Base-by-base conservation (phyloP, 129 eudicot species). In the Smallanthus sonchifolius region DNA sequence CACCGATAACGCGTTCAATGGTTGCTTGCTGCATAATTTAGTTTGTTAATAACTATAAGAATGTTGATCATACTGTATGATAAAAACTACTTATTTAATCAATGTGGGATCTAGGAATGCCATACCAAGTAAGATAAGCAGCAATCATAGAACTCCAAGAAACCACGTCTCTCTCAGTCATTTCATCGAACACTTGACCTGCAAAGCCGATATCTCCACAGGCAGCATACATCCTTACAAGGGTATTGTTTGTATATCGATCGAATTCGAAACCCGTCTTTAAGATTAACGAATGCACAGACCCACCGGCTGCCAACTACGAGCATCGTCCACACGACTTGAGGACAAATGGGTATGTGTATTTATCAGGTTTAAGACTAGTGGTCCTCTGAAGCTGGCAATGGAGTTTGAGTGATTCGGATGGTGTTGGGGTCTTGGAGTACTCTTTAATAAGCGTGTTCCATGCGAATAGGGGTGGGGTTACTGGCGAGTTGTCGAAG, bases 141-240 rank as follows among this genome's bases (percentile, higher is more conserved):
- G 76, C 76, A 56, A 72, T 72, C 76, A 72, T 55, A 0, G 76
- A 72, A 56, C 76, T 72, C 76, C 67, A 72, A 56, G 76, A 72
- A 28, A 72, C 56, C 15, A 72, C 76, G 40, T 72, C 76, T 42
- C 67, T 72, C 9, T 72, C 67, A 14, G 76, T 0, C 76, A 72
- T 56, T 72, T 72, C 76, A 72, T 72, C 76, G 6, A 72, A 72
- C 56, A 72, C 67, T 42, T 72, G 67, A 24, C 76, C n/a, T 2
- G 76, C 76, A 72, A 56, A 59, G 3, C 55, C 30, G 2, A 57
- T 15, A 72, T 2, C 11, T 38, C 76, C 55, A 56, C 55, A 40
- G 2, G 67, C 76, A 17, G n/a, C 67, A 40, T 72, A 72, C 76
- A 72, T 72, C 24, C 67, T 40, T 28, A 72, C 7, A 57, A 72